phyloP scores from a whole-genome alignment of 768 basidiomycete genomes.

The Tylopilus intermedius region DNA sequence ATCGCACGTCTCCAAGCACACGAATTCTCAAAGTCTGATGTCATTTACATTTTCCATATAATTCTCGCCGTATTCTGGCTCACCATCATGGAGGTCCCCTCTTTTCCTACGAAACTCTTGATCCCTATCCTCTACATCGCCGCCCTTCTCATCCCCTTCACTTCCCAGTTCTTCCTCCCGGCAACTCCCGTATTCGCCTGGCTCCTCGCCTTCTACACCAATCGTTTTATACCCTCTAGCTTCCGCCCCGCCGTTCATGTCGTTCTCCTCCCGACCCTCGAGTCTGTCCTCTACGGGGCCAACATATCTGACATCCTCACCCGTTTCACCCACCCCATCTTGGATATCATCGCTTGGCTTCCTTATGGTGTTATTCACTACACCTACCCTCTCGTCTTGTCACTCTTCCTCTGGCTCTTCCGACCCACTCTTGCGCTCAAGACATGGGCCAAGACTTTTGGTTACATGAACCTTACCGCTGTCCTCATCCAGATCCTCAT shows the following conservation, averaged over 20 bases:
- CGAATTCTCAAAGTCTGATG: slow-evolving; percentile 52
- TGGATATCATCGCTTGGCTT: slow-evolving; percentile 93
- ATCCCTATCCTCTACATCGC: slow-evolving; percentile 69
- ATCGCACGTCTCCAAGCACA: slow-evolving; percentile 54
- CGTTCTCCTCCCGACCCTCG: slow-evolving; percentile 88
- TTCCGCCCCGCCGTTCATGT: slow-evolving; percentile 86
- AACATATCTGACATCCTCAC: slow-evolving; percentile 98
- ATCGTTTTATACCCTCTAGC: slow-evolving; percentile 72
- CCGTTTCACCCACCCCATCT: slow-evolving; percentile 83
- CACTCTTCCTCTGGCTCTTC: slow-evolving; percentile 85
- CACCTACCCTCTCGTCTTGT: slow-evolving; percentile 79
- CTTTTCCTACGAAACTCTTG: slow-evolving; percentile 66
- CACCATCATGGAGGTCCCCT: slow-evolving; percentile 61
- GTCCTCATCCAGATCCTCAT: slow-evolving; percentile 85
- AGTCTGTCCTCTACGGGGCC: slow-evolving; percentile 92
- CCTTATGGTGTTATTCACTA: slow-evolving; percentile 97
- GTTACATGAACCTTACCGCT: slow-evolving; percentile 87
- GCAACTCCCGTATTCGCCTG: slow-evolving; percentile 84
- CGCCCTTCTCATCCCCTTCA: slow-evolving; percentile 76
- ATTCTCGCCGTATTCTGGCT: slow-evolving; percentile 67
- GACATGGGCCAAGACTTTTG: slow-evolving; percentile 83
- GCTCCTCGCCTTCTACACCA: slow-evolving; percentile 82
- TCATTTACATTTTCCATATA: slow-evolving; percentile 61
- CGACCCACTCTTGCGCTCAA: slow-evolving; percentile 74
- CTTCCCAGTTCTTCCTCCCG: slow-evolving; percentile 86